These are phyloP conservation scores for Bryoglossum gracile DNA, from an alignment of 495 filamentous ascomycete genomes.

Conservation along the genomic window DNA sequence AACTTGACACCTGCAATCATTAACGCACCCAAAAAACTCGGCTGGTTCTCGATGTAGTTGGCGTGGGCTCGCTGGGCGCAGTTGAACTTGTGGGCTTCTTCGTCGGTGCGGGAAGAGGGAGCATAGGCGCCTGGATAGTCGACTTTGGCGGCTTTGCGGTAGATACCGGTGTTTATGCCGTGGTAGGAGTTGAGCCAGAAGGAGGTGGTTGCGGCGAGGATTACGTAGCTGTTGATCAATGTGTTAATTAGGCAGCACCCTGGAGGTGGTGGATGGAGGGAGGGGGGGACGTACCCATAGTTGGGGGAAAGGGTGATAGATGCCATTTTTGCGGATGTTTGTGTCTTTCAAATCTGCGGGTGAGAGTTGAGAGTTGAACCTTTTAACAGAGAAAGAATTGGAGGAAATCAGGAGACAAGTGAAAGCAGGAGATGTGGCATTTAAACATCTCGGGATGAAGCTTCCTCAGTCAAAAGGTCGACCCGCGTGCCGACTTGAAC, in stretches of 20 bases:
- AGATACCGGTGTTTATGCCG: conserved; percentile 28
- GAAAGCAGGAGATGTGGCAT: too few species aligned
- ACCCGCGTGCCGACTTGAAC: too few species aligned
- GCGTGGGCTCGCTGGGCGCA: conserved; percentile 53
- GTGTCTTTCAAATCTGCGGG: too few species aligned
- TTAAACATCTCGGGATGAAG: too few species aligned
- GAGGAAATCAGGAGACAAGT: too few species aligned
- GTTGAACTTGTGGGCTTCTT: conserved; percentile 42
- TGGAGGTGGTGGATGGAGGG: not conserved
- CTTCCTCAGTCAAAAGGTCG: too few species aligned
- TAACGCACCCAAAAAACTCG: conserved; percentile 40
- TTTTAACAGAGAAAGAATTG: too few species aligned
- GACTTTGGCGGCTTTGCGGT: conserved; percentile 41
- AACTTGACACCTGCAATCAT: conserved; percentile 40
- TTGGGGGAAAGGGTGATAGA: conserved; percentile 21
- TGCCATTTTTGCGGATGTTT: conserved; percentile 16
- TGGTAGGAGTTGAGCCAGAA: conserved; percentile 44
- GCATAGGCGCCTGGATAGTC: conserved; percentile 48
- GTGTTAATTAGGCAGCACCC: conserved; percentile 3
- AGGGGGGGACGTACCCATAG: conserved; percentile 19
- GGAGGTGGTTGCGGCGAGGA: conserved; percentile 42
- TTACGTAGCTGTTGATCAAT: conserved; percentile 32
- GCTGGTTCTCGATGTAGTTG: conserved; percentile 48
- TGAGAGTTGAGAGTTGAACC: too few species aligned
- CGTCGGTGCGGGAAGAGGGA: conserved; percentile 33